Evolutionary conservation across 2,329 filamentous ascomycete species (phyloP), one percentile per base, ranked within the genome.

Genomic region (Cercospora sp.): DNA sequence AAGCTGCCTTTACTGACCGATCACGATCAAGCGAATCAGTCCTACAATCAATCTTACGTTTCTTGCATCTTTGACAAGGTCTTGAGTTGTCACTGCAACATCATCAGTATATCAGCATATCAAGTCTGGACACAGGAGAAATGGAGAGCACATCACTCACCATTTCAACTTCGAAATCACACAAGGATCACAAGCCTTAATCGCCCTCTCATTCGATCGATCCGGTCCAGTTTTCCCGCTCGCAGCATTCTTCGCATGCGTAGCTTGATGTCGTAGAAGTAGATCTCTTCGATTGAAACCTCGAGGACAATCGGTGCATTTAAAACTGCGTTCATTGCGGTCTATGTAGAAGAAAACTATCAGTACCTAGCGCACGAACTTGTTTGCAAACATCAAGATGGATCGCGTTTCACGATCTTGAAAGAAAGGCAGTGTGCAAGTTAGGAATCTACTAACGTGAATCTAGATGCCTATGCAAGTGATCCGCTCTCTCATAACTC

Each of bases 81-180:
- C 75, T 72, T 5, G 64, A 53, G 61, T 78, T 73, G 57, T 77
- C 74, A 53, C 55, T 58, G 26, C 8, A 2, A 21, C 5, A 34
- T n/a, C 8, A 58, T 58, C 53, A 58, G 53, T 18, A 32, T 10
- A n/a, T 58, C 53, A 58, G 53, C 12, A 32, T 10, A n/a, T 26
- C 8, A 8, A 30, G n/a, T 32, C 12, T 34, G 10, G 8, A 34
- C 12, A 34, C 32, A 32, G 30, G 30, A 32, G 53, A 30, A 28
- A 30, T 3, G 12, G 28, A 28, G 24, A 55, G 28, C 13, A 58
- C 16, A 58, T n/a, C 9, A 10, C 55, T 18, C 28, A 58, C 55
- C 77, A 78, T 63, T 77, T 78, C 16, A 77, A 69, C 65, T 77
- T 78, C 7, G 77, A 75, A 6, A 74, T 61, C 0, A 77, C 76